Conservation (phyloP, 257 asterid species). For the Cordia subcordata region DNA sequence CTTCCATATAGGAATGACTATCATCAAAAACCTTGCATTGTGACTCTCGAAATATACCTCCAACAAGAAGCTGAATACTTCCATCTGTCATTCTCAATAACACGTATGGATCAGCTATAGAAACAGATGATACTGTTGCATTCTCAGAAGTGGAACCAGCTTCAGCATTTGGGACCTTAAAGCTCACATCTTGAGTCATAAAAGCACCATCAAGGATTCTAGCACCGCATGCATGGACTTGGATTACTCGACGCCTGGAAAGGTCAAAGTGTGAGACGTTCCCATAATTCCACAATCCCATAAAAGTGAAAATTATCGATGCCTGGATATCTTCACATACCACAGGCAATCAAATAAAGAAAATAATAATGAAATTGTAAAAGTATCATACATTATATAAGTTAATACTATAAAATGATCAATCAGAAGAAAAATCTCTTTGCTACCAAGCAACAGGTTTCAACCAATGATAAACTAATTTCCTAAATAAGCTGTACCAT, state of each 20-base stretch:
- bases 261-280: constrained; percentile 5
- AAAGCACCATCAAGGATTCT: constrained; percentile 95
- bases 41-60: constrained; percentile 52
- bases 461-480: too few species aligned
- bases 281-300: constrained; percentile 5
- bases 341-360: constrained; percentile 1
- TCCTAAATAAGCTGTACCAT: too few species aligned
- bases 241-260: constrained; percentile 92
- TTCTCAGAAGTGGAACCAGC: constrained; percentile 62
- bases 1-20: background rate
- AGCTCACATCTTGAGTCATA: constrained; percentile 93
- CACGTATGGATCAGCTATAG: constrained; percentile 95
- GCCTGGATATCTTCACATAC: background rate
- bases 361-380: background rate
- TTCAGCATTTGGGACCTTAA: constrained; percentile 68
- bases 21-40: background rate
- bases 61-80: constrained; percentile 88
- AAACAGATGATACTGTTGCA: constrained; percentile 64
- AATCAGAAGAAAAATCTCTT: too few species aligned
- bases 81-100: constrained; percentile 91
- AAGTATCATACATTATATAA: background rate
- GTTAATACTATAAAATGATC: too few species aligned
- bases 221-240: constrained; percentile 87
- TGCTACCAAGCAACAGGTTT: too few species aligned
- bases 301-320: background rate